A percentile compares a stretch with the other conserved stretches of the same genome.
Conservation (phyloP, 1,284 basidiomycete genomes). For the Cryptococcus neoformans region DNA sequence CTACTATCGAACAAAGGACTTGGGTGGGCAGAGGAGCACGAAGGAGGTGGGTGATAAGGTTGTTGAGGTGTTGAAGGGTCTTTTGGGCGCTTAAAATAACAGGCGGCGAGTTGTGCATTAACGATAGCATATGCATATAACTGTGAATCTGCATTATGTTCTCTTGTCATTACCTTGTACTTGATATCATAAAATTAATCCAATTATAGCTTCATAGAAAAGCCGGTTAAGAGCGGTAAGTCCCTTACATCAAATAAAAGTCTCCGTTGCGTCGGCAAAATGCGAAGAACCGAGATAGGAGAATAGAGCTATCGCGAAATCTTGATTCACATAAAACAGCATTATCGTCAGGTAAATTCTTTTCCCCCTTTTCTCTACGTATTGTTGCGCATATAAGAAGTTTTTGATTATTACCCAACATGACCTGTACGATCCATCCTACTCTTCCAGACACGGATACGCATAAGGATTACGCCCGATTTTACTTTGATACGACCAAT, state of each 20-base stretch:
- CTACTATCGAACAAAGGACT: slow-evolving; percentile 80
- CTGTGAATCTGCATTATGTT: not conserved
- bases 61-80: slow-evolving; percentile 66
- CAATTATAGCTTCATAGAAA: too few species aligned
- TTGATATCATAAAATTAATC: too few species aligned
- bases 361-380: not conserved
- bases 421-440: slow-evolving; percentile 33
- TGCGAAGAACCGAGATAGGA: not conserved
- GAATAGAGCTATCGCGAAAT: not conserved
- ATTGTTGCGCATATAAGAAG: not conserved
- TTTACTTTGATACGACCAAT: slow-evolving; percentile 42
- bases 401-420: slow-evolving; percentile 1
- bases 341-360: not conserved
- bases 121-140: not conserved
- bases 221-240: too few species aligned
- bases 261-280: not conserved
- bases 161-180: too few species aligned
- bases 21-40: slow-evolving; percentile 76
- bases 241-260: too few species aligned
- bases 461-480: slow-evolving; percentile 41
- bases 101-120: not conserved
- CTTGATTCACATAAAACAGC: not conserved
- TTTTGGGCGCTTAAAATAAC: slow-evolving; percentile 49
- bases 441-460: slow-evolving; percentile 30
- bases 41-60: slow-evolving; percentile 81